Base-by-base conservation (phyloP, 2,329 filamentous ascomycete genomes). In the Lasiodiplodia gonubiensis region DNA sequence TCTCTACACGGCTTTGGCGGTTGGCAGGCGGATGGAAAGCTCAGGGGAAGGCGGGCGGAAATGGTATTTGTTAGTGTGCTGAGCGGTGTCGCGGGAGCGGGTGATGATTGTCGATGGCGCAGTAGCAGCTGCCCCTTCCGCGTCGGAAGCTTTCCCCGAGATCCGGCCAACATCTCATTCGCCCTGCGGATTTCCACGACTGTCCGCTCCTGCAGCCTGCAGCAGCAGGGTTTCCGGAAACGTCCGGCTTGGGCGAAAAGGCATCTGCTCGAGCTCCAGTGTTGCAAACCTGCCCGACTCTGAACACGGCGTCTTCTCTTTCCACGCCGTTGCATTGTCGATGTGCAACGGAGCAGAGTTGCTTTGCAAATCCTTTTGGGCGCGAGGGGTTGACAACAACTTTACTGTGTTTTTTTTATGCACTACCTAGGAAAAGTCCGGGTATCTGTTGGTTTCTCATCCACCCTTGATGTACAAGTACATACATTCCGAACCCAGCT, bases 81-180 rank as follows among this genome's bases (percentile, higher is more conserved):
- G 18, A 21, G 33, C 18, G 53, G 53, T 55, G 30, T 37, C n/a
- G 53, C 30, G 30, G 53, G 8, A 37, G 30, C 16, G 53, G 55
- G 23, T 39, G 30, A 33, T 57, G 42, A 39, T 37, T 23, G 59
- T 10, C 30, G 42, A 37, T n/a, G n/a, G 30, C 39, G 37, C 21
- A 39, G 54, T 21, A 30, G n/a, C 23, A 46, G 33, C 37, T 60
- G 55, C 55, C 35, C 35, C 12, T 59, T 27, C 35, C 54, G 54
- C 59, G 7, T 35, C 59, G 59, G 59, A 63, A 51, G 59, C 46
- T 63, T 12, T n/a, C 25, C 18, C 57, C 59, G 46, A 51, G 27
- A 37, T 51, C 59, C 59, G 59, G 18, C 39, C 37, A 21, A n/a
- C 21, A 21, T n/a, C 21, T n/a, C 18, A 27, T 18, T 48, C 25